A percentile compares a stretch with the other conserved stretches of the same genome.
These are phyloP conservation scores for Cryptosporidium xiaoi DNA, from an alignment of 169 alveolate genomes.

Conservation along the genomic window DNA sequence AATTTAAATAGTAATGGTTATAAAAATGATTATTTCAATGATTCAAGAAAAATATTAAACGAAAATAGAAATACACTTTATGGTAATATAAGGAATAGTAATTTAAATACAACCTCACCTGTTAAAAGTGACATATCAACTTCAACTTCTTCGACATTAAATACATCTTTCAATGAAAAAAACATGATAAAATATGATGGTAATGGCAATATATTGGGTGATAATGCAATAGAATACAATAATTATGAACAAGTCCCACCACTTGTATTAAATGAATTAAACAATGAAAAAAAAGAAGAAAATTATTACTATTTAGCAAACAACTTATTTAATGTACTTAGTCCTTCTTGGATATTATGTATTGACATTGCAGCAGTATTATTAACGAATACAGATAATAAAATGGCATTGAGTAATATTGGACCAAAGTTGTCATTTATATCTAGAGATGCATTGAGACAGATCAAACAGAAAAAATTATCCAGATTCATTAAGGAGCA, in stretches of 20 bases:
- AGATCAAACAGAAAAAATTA: constrained; percentile 60
- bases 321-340: constrained; percentile 31
- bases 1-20: not conserved
- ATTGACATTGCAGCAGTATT: constrained; percentile 67
- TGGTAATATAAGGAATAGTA: constrained; percentile 3
- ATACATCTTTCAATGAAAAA: constrained; percentile 18
- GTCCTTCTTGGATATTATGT: constrained; percentile 73
- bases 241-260: constrained; percentile 65
- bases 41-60: not conserved
- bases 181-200: not conserved
- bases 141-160: constrained; percentile 40
- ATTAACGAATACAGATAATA: constrained; percentile 68
- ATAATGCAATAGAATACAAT: constrained; percentile 12
- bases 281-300: constrained; percentile 47
- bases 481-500: constrained; percentile 72
- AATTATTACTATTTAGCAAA: constrained; percentile 25
- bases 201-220: not conserved
- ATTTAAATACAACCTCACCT: constrained; percentile 51
- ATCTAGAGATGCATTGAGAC: constrained; percentile 73
- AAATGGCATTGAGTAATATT: constrained; percentile 72
- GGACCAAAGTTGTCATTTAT: constrained; percentile 69
- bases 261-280: not conserved
- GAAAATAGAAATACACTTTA: constrained; percentile 1
- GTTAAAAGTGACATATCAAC: constrained; percentile 65
- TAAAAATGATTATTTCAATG: not conserved